Evolutionary conservation across 768 basidiomycete genomes (phyloP).

Genomic region (Daedaleopsis nitida): DNA sequence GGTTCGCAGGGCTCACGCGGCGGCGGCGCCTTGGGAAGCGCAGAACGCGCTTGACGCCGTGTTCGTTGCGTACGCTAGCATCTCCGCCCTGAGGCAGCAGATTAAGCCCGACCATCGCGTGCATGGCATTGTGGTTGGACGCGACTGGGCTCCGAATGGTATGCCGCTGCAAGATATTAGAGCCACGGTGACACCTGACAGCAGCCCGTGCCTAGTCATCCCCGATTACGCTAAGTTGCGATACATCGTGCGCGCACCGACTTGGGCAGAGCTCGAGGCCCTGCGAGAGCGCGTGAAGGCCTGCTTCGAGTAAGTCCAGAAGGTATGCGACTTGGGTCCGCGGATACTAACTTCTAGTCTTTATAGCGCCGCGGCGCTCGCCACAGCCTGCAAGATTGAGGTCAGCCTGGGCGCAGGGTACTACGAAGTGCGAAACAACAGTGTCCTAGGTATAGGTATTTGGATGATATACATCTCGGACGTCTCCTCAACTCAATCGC

Average conservation of each 20-base stretch:
- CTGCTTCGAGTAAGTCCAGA: slow-evolving; percentile 69
- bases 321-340: background rate
- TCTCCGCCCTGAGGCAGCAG: slow-evolving; percentile 85
- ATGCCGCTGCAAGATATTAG: slow-evolving; percentile 19
- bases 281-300: slow-evolving; percentile 61
- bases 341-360: slow-evolving; percentile 2
- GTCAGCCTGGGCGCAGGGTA: slow-evolving; percentile 26
- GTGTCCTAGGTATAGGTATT: slow-evolving; percentile 25
- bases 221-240: slow-evolving; percentile 80
- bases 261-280: slow-evolving; percentile 51
- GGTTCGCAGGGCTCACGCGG: slow-evolving; percentile 73
- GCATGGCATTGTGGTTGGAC: slow-evolving; percentile 75
- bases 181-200: background rate
- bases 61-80: slow-evolving; percentile 76
- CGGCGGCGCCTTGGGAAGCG: slow-evolving; percentile 83
- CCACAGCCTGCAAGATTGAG: slow-evolving; percentile 41
- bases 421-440: slow-evolving; percentile 39
- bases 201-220: slow-evolving; percentile 54
- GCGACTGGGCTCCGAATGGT: slow-evolving; percentile 73
- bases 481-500: too few species aligned
- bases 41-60: slow-evolving; percentile 88
- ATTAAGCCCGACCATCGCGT: slow-evolving; percentile 80
- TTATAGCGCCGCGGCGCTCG: slow-evolving; percentile 67
- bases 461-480: too few species aligned
- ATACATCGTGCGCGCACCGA: slow-evolving; percentile 74